Conservation (phyloP, 192 early-diverging fungal genomes). For the Entomortierella beljakovae region DNA sequence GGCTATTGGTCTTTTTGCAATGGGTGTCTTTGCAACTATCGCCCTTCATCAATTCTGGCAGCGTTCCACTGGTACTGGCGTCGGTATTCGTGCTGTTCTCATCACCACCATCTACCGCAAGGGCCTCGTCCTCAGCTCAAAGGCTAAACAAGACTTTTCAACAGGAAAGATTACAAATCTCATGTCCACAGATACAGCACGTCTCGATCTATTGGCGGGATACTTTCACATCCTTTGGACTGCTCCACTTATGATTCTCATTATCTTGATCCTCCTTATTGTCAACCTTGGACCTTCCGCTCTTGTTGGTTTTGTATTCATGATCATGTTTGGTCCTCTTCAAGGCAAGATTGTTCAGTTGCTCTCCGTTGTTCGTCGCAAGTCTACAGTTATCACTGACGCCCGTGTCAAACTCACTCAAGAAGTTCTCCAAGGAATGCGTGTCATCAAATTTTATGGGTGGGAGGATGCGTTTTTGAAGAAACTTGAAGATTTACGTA, state of each 20-base stretch:
- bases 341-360: slow-evolving; percentile 42
- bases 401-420: slow-evolving; percentile 76
- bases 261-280: slow-evolving; percentile 58
- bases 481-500: slow-evolving; percentile 54
- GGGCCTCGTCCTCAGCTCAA: slow-evolving; percentile 58
- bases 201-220: slow-evolving; percentile 57
- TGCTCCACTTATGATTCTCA: slow-evolving; percentile 53
- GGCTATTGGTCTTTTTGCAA: slow-evolving; percentile 47
- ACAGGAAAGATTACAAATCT: slow-evolving; percentile 79
- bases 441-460: slow-evolving; percentile 81
- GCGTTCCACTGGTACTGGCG: slow-evolving; percentile 53
- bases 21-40: slow-evolving; percentile 56
- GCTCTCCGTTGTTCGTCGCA: slow-evolving; percentile 50
- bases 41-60: slow-evolving; percentile 59
- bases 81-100: slow-evolving; percentile 53
- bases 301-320: slow-evolving; percentile 69
- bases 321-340: slow-evolving; percentile 56
- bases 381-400: slow-evolving; percentile 71
- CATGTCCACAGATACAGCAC: slow-evolving; percentile 73
- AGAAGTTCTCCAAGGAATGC: slow-evolving; percentile 77
- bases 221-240: slow-evolving; percentile 63
- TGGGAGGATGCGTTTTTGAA: slow-evolving; percentile 67
- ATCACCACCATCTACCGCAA: slow-evolving; percentile 66
- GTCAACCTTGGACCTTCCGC: slow-evolving; percentile 70
- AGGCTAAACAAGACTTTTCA: slow-evolving; percentile 61